Evolutionary conservation across 208 protist genomes (phyloP).

Genomic region (Leishmania guyanensis): DNA sequence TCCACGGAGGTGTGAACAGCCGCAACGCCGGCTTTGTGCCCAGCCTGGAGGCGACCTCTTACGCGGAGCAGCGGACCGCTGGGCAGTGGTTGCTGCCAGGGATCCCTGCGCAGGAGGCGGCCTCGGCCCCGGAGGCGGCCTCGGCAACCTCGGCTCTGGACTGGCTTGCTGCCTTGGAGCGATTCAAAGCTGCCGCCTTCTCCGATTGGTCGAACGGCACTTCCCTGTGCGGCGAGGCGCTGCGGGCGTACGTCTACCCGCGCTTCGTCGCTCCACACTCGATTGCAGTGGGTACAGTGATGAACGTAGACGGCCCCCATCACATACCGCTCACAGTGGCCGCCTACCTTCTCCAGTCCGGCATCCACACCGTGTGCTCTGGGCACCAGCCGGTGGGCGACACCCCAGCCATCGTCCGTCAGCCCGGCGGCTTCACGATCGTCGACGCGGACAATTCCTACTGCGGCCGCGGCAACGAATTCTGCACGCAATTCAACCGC

Average conservation of each 20-base stretch:
- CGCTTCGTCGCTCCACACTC: constrained; percentile 58
- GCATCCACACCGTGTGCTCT: constrained; percentile 68
- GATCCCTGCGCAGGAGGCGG: neutral
- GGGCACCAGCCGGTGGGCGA: constrained; percentile 88
- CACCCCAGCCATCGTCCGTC: constrained; percentile 66
- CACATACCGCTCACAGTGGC: constrained; percentile 57
- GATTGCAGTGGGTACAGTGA: constrained; percentile 57
- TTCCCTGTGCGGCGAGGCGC: constrained; percentile 37
- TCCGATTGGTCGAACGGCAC: constrained; percentile 38
- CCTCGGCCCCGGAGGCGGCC: neutral
- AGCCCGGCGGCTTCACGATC: constrained; percentile 68
- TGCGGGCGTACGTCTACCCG: constrained; percentile 70
- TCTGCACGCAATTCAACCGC: constrained; percentile 33
- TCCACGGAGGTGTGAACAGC: constrained; percentile 77
- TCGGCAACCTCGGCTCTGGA: constrained; percentile 29
- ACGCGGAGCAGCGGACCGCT: constrained; percentile 22
- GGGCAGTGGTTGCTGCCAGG: constrained; percentile 36
- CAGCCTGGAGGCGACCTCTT: constrained; percentile 19
- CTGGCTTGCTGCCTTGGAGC: constrained; percentile 63
- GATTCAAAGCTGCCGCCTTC: constrained; percentile 56
- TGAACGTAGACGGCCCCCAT: constrained; percentile 49
- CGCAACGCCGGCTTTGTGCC: constrained; percentile 77
- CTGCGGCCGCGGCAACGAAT: constrained; percentile 47
- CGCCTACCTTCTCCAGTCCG: constrained; percentile 66
- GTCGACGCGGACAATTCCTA: constrained; percentile 87